phyloP scores from a whole-genome alignment of 164 flowering plant genomes.

The Berberis thunbergii region DNA sequence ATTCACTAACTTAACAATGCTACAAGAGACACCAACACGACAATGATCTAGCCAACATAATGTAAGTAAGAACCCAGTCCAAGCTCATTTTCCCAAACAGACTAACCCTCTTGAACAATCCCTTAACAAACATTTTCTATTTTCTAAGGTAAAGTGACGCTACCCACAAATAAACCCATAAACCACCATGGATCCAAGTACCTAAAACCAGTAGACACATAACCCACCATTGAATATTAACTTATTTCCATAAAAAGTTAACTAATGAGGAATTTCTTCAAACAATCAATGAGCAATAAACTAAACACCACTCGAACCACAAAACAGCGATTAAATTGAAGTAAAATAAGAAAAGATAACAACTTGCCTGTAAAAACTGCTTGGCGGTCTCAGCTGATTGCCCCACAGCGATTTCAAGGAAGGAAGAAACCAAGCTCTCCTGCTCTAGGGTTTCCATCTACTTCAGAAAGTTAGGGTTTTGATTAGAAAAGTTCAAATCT shows the following conservation, averaged over 20 bases:
- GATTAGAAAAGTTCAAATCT: neutral
- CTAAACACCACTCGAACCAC: neutral
- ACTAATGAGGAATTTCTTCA: neutral
- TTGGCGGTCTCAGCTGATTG: slow-evolving; percentile 73
- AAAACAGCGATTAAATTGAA: neutral
- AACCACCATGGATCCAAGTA: too few relatives aligned
- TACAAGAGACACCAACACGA: too few relatives aligned
- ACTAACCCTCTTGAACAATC: too few relatives aligned
- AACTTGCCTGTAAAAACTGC: slow-evolving; percentile 80
- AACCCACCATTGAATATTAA: neutral
- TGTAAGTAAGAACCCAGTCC: too few relatives aligned
- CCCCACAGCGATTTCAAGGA: slow-evolving; percentile 86
- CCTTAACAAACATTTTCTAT: too few relatives aligned
- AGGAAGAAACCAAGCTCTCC: slow-evolving; percentile 67
- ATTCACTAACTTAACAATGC: too few relatives aligned
- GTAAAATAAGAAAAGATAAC: neutral
- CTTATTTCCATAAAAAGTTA: neutral
- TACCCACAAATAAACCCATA: too few relatives aligned
- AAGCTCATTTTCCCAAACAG: too few relatives aligned
- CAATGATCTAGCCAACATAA: too few relatives aligned
- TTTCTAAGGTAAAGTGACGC: too few relatives aligned
- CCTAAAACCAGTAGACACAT: too few relatives aligned
- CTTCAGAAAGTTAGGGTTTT: neutral
- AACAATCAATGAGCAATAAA: neutral
- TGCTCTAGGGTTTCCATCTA: slow-evolving; percentile 55